Base-by-base conservation (phyloP, 78 protist species). In the Dictyostelium firmibasis region DNA sequence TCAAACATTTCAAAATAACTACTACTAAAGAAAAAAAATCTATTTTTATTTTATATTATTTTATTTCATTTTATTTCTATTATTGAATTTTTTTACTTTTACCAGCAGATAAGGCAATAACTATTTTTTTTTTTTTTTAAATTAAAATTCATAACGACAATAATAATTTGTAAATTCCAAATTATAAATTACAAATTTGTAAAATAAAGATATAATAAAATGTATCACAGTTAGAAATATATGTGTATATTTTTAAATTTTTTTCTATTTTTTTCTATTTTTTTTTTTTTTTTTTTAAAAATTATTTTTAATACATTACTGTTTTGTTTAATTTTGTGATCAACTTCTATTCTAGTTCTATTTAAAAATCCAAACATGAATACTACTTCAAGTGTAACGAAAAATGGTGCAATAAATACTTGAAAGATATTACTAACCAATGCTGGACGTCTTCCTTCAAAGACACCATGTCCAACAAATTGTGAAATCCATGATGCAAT, bases 391-490 rank as follows among this genome's bases (percentile, higher is more conserved):
- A 89, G 50, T n/a, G 94, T 89, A 7, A 89, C 94, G 31, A 89
- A 89, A 27, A 89, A 89, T 89, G 94, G 94, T 29, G 94, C 94
- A n/a, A 81, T 89, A 23, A 89, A 89, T 4, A 89, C 94, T 81
- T 89, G 94, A 25, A 89, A 89, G 18, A 89, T n/a, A 29, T 89
- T 89, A 27, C 82, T 86, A 1, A 89, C 1, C 5, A 89, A 69
- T 10, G 94, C 94, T 47, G 94, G 94, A n/a, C 94, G 41, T 43
- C 94, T 75, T 20, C 83, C 81, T 69, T 89, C 94, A 62, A 62
- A 86, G 2, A 81, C 82, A 50, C 86, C 85, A 67, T 89, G 94
- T 31, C 94, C 94, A 44, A 89, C 16, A 16, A 89, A 89, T 81
- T 89, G 94, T 6, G 78, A 38, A 0, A 89, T 20, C 94, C 94